Base-by-base conservation (phyloP, 129 eudicot species). In the Logfia minima region DNA sequence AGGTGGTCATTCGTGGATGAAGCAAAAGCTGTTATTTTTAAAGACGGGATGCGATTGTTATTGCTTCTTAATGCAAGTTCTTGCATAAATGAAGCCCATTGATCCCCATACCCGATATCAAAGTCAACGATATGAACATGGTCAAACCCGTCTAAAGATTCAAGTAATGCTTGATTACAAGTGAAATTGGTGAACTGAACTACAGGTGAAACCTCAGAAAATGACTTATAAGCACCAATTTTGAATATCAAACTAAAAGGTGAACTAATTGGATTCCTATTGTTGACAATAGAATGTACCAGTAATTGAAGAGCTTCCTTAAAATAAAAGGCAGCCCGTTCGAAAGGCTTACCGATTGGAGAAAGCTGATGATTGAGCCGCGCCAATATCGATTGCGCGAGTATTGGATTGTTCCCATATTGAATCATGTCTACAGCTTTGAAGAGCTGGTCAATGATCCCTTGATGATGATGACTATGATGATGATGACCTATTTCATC, bases 311-410 rank as follows among this genome's bases (percentile, higher is more conserved):
- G 79, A 32, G 96, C 93, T 76, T 92, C 98, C 81, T 90, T 90
- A 75, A 79, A 86, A 75, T 86, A 92, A 53, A 84, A 92, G 76
- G 98, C 93, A 84, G 96, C 96, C 90, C 98, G 82, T 53, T 69
- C 34, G 78, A 92, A 87, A 77, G 98, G 98, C 90, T 90, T 92
- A 74, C 92, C 91, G 39, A 80, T 80, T 5, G 96, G 93, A 78
- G 91, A 86, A 75, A 87, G 89, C 90, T 87, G 97, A 85, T 92
- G 97, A 92, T 92, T 92, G 97, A 92, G 97, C 97, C 97, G 97
- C 97, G 97, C 97, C 97, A 92, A 92, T 92, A 92, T 92, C 97
- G 81, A 92, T 82, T 92, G 96, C 90, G 92, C 92, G 90, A 86
- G 92, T 79, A 79, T 74, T 1, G 76, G 82, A 48, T 34, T 18